Percentiles rank a stretch among this genome's conserved stretches.
These are phyloP conservation scores for Austropuccinia psidii DNA, from an alignment of 1,284 basidiomycete species.

Conservation along the genomic window DNA sequence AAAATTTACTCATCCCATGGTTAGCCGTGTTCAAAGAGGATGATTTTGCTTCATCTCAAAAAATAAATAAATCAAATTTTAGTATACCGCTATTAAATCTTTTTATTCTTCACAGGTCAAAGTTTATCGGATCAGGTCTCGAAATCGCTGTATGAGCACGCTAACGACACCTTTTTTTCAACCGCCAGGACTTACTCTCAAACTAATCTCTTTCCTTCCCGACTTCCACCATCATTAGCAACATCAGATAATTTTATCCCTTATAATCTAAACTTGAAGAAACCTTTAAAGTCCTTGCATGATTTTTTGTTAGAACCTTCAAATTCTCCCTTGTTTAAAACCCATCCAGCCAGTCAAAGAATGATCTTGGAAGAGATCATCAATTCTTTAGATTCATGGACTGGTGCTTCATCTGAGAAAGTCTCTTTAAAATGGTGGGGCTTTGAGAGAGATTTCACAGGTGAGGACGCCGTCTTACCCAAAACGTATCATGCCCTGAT, in stretches of 20 bases:
- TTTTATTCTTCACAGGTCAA: neutral
- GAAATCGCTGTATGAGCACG: conserved; percentile 10
- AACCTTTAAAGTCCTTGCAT: neutral
- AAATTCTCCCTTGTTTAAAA: conserved; percentile 18
- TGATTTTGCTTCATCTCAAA: neutral
- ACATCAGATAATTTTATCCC: no score
- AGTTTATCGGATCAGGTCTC: conserved; percentile 1
- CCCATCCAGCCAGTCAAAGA: neutral
- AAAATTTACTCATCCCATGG: conserved; percentile 25
- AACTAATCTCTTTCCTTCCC: neutral
- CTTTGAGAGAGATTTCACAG: conserved; percentile 45
- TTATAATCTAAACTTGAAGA: neutral
- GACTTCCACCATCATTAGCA: neutral
- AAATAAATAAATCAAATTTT: neutral
- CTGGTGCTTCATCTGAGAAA: conserved; percentile 44
- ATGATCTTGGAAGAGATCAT: conserved; percentile 18
- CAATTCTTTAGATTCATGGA: conserved; percentile 41
- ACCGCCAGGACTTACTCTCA: conserved; percentile 12
- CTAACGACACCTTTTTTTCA: conserved; percentile 25
- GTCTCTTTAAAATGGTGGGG: conserved; percentile 47
- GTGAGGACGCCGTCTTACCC: conserved; percentile 46
- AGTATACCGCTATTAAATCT: neutral
- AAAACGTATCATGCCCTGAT: conserved; percentile 45
- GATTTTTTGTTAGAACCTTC: conserved; percentile 12
- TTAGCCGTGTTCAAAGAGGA: neutral